These are phyloP conservation scores for Heterotrichella gracilis DNA, from an alignment of 352 stramenopile genomes.

Conservation along the genomic window DNA sequence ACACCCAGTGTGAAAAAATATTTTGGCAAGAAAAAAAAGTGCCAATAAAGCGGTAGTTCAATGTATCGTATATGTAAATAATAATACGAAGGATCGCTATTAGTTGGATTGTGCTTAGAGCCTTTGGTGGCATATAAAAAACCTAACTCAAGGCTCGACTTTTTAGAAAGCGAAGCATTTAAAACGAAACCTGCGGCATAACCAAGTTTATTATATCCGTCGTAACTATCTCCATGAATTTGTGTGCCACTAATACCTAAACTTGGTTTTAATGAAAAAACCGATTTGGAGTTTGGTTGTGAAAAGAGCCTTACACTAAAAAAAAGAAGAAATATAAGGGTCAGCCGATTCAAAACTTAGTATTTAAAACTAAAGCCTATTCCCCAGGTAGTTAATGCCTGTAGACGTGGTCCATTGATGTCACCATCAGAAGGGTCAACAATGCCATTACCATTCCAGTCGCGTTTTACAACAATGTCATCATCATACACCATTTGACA, in stretches of 20 bases:
- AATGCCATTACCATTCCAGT: not conserved
- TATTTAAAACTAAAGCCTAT: not conserved
- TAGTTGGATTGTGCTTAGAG: not conserved
- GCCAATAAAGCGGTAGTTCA: not conserved
- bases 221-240: not conserved
- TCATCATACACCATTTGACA: not conserved
- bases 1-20: not conserved
- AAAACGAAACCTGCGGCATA: not conserved
- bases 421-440: not conserved
- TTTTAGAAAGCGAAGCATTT: not conserved
- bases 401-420: not conserved
- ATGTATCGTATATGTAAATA: not conserved
- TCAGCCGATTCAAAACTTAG: not conserved
- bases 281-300: too few species aligned
- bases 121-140: not conserved
- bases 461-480: slow-evolving; percentile 3
- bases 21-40: not conserved
- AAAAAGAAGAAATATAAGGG: not conserved
- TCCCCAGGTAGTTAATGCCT: not conserved
- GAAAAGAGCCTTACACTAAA: too few species aligned
- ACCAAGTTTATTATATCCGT: not conserved
- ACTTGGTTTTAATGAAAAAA: not conserved
- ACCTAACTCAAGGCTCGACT: not conserved
- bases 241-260: not conserved
- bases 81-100: not conserved